Percentiles rank a stretch among this genome's conserved stretches.
Evolutionary conservation across 495 filamentous ascomycete species (phyloP).

Genomic region (Delitschia confertaspora): DNA sequence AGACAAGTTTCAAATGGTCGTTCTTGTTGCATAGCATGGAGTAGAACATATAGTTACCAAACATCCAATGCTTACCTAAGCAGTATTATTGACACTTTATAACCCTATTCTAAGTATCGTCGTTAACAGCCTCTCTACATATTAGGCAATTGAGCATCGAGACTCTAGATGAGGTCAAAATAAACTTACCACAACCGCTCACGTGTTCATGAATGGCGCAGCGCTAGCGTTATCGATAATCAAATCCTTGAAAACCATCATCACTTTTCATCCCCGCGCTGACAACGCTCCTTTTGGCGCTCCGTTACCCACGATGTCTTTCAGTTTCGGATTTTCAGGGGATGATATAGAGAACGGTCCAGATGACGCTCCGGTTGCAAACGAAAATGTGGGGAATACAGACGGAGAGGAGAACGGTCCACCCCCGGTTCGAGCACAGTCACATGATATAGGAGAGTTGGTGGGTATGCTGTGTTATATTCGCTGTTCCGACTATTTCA

Average conservation of each 20-base stretch:
- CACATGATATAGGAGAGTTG: slow-evolving; percentile 24
- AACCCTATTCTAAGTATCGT: too few relatives aligned
- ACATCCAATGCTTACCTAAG: too few relatives aligned
- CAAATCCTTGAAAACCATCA: too few relatives aligned
- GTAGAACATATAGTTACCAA: too few relatives aligned
- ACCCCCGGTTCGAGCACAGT: slow-evolving; percentile 18
- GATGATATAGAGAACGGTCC: slow-evolving; percentile 69
- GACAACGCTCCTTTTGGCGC: too few relatives aligned
- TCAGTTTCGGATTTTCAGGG: slow-evolving; percentile 74
- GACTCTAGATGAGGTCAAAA: slow-evolving; percentile 65
- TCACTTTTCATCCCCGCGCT: too few relatives aligned
- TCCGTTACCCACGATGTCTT: slow-evolving; percentile 37
- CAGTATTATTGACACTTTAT: too few relatives aligned
- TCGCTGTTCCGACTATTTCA: not conserved
- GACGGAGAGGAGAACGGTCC: slow-evolving; percentile 9
- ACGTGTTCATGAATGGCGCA: not conserved
- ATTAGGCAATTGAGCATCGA: too few relatives aligned
- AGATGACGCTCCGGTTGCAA: slow-evolving; percentile 29
- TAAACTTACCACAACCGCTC: slow-evolving; percentile 28
- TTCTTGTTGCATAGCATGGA: too few relatives aligned
- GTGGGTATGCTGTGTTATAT: slow-evolving; percentile 15
- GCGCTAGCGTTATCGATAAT: too few relatives aligned
- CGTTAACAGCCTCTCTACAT: too few relatives aligned
- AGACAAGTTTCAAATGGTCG: not conserved
- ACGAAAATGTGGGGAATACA: not conserved